A percentile compares a stretch with the other conserved stretches of the same genome.
phyloP scores from a whole-genome alignment of 768 basidiomycete species.

The Kwoniella mangroviensis region DNA sequence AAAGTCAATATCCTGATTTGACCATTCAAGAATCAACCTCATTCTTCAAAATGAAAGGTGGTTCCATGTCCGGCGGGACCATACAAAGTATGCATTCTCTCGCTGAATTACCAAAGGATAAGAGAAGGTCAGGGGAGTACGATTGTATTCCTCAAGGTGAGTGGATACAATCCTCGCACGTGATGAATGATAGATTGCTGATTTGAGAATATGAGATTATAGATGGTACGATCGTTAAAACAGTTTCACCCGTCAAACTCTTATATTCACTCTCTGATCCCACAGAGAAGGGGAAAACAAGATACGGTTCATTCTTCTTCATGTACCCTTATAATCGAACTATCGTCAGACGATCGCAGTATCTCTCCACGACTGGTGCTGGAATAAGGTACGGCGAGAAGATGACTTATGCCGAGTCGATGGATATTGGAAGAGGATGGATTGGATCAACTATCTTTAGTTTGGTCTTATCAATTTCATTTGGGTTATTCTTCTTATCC shows the following conservation, averaged over 20 bases:
- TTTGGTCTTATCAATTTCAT: constrained; percentile 27
- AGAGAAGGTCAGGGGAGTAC: constrained; percentile 53
- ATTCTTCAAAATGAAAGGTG: constrained; percentile 61
- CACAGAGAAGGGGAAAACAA: constrained; percentile 1
- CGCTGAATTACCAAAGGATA: constrained; percentile 54
- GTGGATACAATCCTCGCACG: neutral
- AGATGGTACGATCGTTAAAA: neutral
- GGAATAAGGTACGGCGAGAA: constrained; percentile 61
- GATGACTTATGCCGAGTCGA: constrained; percentile 79
- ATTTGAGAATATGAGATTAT: neutral
- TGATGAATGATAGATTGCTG: neutral
- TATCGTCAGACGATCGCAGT: constrained; percentile 67
- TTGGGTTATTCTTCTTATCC: constrained; percentile 39
- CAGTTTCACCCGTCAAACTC: neutral
- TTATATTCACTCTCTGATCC: neutral
- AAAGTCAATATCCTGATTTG: constrained; percentile 60
- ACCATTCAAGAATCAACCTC: constrained; percentile 64
- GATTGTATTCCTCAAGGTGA: constrained; percentile 21
- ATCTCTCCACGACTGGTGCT: constrained; percentile 58
- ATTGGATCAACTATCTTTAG: constrained; percentile 27
- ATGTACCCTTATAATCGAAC: constrained; percentile 62
- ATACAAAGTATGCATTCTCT: constrained; percentile 59
- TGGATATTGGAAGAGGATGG: constrained; percentile 27
- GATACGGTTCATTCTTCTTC: constrained; percentile 59
- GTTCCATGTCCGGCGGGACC: constrained; percentile 69